A percentile compares a stretch with the other conserved stretches of the same genome.
phyloP scores from a whole-genome alignment of 106 monocot species.

The Acanthochlamys bracteata region DNA sequence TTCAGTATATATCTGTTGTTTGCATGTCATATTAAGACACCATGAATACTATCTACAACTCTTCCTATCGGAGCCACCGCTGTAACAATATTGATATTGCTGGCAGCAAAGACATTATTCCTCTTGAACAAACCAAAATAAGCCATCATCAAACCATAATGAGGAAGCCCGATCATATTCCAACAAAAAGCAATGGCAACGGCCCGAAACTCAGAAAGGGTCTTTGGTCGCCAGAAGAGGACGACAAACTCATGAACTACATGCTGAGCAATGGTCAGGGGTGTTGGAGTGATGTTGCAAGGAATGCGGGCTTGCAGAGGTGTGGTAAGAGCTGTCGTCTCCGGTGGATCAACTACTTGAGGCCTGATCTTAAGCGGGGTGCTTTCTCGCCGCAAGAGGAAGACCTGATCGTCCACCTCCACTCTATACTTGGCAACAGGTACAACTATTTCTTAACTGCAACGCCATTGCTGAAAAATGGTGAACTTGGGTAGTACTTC shows the following conservation, averaged over 20 bases:
- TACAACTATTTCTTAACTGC: no score
- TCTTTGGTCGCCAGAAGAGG: slow-evolving; percentile 71
- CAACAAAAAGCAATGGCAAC: not conserved
- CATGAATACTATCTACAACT: no score
- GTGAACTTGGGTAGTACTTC: no score
- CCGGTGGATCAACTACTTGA: slow-evolving; percentile 65
- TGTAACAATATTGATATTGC: no score
- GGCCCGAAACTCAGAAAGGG: slow-evolving; percentile 50
- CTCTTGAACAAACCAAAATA: not conserved
- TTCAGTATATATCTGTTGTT: slow-evolving; percentile 13
- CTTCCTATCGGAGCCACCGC: no score
- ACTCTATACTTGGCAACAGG: slow-evolving; percentile 72
- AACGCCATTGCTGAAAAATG: no score
- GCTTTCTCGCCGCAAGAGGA: slow-evolving; percentile 60
- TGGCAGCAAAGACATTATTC: no score
- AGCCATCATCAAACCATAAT: slow-evolving; percentile 11
- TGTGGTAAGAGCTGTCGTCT: slow-evolving; percentile 79
- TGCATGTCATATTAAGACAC: not conserved
- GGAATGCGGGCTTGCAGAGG: slow-evolving; percentile 60
- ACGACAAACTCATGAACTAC: slow-evolving; percentile 55
- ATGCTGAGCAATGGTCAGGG: slow-evolving; percentile 57
- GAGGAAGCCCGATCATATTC: slow-evolving; percentile 43
- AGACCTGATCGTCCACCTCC: slow-evolving; percentile 54
- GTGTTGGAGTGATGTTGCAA: slow-evolving; percentile 69
- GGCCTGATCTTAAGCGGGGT: slow-evolving; percentile 69